These are phyloP conservation scores for Periconia digitata DNA, from an alignment of 2,329 filamentous ascomycete genomes.

Conservation along the genomic window DNA sequence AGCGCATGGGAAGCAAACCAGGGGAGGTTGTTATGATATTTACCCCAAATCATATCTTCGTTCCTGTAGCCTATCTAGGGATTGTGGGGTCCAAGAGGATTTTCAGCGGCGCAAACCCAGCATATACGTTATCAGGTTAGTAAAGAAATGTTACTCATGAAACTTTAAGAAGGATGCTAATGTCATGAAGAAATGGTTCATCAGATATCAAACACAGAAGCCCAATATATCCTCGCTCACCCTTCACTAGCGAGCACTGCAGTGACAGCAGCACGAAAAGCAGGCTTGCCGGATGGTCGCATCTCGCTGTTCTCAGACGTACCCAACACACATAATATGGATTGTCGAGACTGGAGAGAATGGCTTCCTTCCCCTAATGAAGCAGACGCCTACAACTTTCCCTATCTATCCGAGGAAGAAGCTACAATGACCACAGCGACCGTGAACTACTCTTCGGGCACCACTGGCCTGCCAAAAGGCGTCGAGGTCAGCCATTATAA, in stretches of 20 bases:
- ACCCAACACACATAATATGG: slow-evolving; percentile 22
- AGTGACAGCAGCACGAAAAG: slow-evolving; percentile 28
- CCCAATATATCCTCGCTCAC: slow-evolving; percentile 35
- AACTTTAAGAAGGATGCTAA: slow-evolving; percentile 6
- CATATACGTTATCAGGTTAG: slow-evolving; percentile 53
- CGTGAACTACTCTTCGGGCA: slow-evolving; percentile 57
- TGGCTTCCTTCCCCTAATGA: slow-evolving; percentile 30
- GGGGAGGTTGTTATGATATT: slow-evolving; percentile 57
- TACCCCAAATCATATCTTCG: slow-evolving; percentile 57
- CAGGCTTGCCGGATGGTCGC: slow-evolving; percentile 29
- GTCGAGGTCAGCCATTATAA: slow-evolving; percentile 55
- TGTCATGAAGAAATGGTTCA: slow-evolving; percentile 32
- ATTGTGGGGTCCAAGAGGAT: slow-evolving; percentile 54
- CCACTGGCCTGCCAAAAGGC: slow-evolving; percentile 56
- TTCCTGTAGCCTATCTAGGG: slow-evolving; percentile 55
- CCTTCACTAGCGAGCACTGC: slow-evolving; percentile 31
- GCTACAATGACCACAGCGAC: slow-evolving; percentile 41
- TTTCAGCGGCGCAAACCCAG: slow-evolving; percentile 58
- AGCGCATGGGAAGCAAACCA: slow-evolving; percentile 46
- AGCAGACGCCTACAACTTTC: slow-evolving; percentile 29
- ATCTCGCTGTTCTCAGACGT: slow-evolving; percentile 39
- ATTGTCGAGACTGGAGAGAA: slow-evolving; percentile 34
- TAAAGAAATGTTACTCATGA: background rate
- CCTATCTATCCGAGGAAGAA: slow-evolving; percentile 27
- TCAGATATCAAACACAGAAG: slow-evolving; percentile 38